Conservation (phyloP, 768 basidiomycete genomes). For the Lactifluus subvellereus region DNA sequence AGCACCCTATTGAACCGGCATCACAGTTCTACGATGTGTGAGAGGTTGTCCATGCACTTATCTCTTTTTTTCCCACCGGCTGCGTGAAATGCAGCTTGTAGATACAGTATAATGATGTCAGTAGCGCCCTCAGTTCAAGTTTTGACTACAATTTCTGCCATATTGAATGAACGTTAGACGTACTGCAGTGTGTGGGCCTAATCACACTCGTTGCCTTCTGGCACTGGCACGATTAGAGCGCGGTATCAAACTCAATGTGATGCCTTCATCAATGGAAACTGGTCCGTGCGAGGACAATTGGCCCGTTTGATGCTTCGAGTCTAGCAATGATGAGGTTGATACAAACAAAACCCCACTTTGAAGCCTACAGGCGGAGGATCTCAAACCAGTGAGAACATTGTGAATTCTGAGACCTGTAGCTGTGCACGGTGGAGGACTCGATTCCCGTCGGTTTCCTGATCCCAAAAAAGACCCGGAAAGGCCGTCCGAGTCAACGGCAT, state of each 20-base stretch:
- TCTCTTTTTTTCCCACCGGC: not conserved
- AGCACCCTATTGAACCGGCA: not conserved
- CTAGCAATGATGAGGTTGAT: not conserved
- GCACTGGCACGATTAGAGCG: not conserved
- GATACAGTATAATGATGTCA: not conserved
- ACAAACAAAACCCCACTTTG: not conserved
- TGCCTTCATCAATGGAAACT: not conserved
- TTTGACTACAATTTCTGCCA: not conserved
- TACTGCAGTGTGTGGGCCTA: too few species aligned
- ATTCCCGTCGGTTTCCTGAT: too few species aligned
- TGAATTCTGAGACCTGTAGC: not conserved
- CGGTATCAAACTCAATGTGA: not conserved
- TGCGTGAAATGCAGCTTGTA: not conserved
- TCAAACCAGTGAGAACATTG: not conserved
- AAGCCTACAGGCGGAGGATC: not conserved
- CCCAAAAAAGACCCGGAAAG: too few species aligned
- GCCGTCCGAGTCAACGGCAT: too few species aligned
- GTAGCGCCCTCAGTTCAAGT: not conserved
- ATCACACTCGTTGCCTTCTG: not conserved
- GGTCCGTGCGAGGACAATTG: not conserved
- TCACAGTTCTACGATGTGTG: not conserved
- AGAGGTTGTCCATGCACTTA: not conserved
- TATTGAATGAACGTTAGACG: too few species aligned
- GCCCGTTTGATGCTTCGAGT: not conserved
- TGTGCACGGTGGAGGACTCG: not conserved